Conservation (phyloP, 768 basidiomycete species). For the Hebeloma cylindrosporum region DNA sequence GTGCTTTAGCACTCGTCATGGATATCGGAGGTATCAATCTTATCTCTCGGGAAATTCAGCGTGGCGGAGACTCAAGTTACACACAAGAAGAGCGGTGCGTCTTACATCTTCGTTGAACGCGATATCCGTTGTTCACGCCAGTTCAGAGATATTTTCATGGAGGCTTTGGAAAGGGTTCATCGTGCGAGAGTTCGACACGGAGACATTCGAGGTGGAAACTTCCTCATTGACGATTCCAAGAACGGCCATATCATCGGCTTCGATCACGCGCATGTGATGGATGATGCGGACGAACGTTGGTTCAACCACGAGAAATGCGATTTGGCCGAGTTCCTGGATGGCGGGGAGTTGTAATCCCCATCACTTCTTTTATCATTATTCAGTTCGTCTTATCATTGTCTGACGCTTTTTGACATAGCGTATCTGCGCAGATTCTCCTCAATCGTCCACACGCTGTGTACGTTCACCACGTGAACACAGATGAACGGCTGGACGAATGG, state of each 20-base stretch:
- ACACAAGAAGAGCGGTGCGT: background rate
- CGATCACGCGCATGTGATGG: conserved; percentile 3
- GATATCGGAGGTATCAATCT: conserved; percentile 7
- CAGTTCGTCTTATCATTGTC: conserved; percentile 1
- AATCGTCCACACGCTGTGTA: conserved; percentile 53
- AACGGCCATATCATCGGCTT: conserved; percentile 14
- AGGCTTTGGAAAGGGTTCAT: conserved; percentile 7
- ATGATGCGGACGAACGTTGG: too few species aligned
- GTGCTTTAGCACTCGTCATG: conserved; percentile 5
- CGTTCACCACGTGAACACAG: conserved; percentile 70
- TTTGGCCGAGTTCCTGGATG: too few species aligned
- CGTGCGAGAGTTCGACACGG: conserved; percentile 5
- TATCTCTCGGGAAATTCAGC: background rate
- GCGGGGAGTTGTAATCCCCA: too few species aligned
- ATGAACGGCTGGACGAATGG: conserved; percentile 80
- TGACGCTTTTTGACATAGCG: conserved; percentile 29
- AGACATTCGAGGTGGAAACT: conserved; percentile 10
- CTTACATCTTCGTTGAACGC: too few species aligned
- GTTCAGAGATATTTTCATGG: conserved; percentile 1
- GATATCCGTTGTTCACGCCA: too few species aligned
- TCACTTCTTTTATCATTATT: background rate
- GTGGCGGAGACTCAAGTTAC: background rate
- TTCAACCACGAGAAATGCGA: too few species aligned
- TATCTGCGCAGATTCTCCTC: conserved; percentile 53
- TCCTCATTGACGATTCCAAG: conserved; percentile 4